These are phyloP conservation scores for Parietaria judaica DNA, from an alignment of 306 rosid species.

Conservation along the genomic window DNA sequence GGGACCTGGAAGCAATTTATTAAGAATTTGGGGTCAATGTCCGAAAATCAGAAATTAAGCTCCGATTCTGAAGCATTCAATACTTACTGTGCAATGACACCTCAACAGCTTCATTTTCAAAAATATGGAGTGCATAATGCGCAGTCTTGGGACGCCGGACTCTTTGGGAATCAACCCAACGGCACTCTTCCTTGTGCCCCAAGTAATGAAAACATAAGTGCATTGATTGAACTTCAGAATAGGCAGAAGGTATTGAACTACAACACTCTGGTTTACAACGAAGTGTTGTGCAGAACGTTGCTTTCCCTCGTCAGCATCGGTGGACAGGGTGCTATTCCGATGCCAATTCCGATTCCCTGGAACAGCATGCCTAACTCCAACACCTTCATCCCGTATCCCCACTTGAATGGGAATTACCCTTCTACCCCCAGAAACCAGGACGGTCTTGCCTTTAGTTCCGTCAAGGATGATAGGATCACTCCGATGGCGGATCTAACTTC, in stretches of 20 bases:
- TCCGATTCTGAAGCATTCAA: not conserved
- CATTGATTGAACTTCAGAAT: not conserved
- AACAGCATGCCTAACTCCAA: not conserved
- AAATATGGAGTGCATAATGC: not conserved
- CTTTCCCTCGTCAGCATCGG: no score
- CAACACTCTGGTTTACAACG: no score
- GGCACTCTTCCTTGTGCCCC: not conserved
- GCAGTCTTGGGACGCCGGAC: not conserved
- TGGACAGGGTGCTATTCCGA: not conserved
- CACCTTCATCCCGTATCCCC: not conserved
- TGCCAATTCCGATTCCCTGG: not conserved
- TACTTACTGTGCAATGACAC: not conserved
- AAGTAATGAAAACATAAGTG: not conserved
- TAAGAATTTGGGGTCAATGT: constrained; percentile 16
- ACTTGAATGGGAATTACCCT: not conserved
- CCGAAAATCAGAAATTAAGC: constrained; percentile 9
- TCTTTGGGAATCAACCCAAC: not conserved
- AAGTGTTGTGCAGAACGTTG: no score
- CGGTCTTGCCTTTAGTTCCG: not conserved
- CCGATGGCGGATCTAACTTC: not conserved
- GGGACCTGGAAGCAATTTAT: constrained; percentile 13
- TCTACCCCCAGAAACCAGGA: not conserved
- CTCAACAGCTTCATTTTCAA: not conserved
- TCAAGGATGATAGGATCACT: not conserved
- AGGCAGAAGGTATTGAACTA: no score